A percentile compares a stretch with the other conserved stretches of the same genome.
These are phyloP conservation scores for Russula earlei DNA, from an alignment of 768 basidiomycete genomes.

Conservation along the genomic window DNA sequence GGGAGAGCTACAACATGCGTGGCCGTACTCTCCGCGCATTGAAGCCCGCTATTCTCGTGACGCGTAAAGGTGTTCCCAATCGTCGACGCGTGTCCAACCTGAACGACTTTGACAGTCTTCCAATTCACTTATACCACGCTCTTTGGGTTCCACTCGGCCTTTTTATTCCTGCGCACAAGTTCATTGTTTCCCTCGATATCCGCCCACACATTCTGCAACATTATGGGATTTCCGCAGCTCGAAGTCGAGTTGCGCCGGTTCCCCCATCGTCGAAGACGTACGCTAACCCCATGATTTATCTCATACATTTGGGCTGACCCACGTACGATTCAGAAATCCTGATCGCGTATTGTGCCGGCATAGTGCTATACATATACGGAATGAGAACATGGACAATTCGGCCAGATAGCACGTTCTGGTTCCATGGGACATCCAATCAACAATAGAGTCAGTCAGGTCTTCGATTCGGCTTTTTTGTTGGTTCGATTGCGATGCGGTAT, in stretches of 20 bases:
- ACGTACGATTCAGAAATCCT: conserved; percentile 38
- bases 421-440: background rate
- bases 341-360: conserved; percentile 47
- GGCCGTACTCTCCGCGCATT: conserved; percentile 62
- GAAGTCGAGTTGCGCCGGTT: conserved; percentile 43
- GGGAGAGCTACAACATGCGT: conserved; percentile 69
- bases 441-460: background rate
- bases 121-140: conserved; percentile 87
- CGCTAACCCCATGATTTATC: conserved; percentile 19
- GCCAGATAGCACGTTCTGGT: conserved; percentile 37
- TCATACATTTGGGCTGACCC: conserved; percentile 6
- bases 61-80: conserved; percentile 33
- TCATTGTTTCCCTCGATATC: conserved; percentile 70
- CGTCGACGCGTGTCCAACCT: background rate
- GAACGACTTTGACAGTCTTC: conserved; percentile 44
- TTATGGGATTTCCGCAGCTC: conserved; percentile 83
- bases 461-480: too few relatives aligned
- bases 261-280: conserved; percentile 44
- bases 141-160: conserved; percentile 81
- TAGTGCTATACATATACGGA: conserved; percentile 46
- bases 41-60: conserved; percentile 46
- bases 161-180: conserved; percentile 77
- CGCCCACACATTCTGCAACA: conserved; percentile 88
- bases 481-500: too few relatives aligned
- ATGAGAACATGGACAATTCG: conserved; percentile 43